Percentiles rank a stretch among this genome's conserved stretches.
phyloP scores from a whole-genome alignment of 768 basidiomycete genomes.

The Tricholoma bakamatsutake region DNA sequence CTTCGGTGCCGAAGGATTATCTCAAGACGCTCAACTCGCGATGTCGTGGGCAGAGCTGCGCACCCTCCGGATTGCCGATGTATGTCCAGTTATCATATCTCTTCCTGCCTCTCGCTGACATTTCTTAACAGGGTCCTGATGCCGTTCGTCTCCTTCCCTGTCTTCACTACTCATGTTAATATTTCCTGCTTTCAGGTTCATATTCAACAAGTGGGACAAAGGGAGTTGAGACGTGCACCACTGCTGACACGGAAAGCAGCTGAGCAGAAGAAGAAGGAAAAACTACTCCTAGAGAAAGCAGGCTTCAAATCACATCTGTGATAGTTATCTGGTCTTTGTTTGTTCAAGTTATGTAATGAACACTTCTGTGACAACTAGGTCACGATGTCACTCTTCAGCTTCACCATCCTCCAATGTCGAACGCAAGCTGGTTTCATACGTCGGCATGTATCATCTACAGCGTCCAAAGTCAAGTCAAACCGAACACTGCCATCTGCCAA shows the following conservation, averaged over 20 bases:
- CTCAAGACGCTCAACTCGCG: constrained; percentile 84
- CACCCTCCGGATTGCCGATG: constrained; percentile 85
- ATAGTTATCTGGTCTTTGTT: constrained; percentile 29
- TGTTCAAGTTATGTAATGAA: no score
- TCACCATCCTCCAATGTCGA: constrained; percentile 11
- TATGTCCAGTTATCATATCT: constrained; percentile 28
- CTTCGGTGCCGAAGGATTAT: constrained; percentile 94
- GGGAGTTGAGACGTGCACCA: constrained; percentile 77
- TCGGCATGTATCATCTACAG: constrained; percentile 18
- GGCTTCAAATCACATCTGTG: constrained; percentile 51
- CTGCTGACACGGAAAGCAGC: constrained; percentile 47
- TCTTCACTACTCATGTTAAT: constrained; percentile 9
- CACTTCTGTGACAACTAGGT: not conserved
- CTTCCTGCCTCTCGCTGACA: constrained; percentile 2
- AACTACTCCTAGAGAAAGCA: constrained; percentile 50
- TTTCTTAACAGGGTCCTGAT: constrained; percentile 59
- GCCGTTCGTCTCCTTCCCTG: constrained; percentile 40
- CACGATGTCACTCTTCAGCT: constrained; percentile 10
- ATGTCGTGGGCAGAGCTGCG: constrained; percentile 71
- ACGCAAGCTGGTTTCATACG: constrained; percentile 1
- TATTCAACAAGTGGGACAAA: constrained; percentile 90
- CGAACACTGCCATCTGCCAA: constrained; percentile 45
- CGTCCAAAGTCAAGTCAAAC: constrained; percentile 19
- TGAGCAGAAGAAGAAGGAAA: constrained; percentile 57
- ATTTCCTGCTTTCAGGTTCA: constrained; percentile 53